phyloP scores from a whole-genome alignment of 257 asterid genomes.

The Thymus quinquecostatus region DNA sequence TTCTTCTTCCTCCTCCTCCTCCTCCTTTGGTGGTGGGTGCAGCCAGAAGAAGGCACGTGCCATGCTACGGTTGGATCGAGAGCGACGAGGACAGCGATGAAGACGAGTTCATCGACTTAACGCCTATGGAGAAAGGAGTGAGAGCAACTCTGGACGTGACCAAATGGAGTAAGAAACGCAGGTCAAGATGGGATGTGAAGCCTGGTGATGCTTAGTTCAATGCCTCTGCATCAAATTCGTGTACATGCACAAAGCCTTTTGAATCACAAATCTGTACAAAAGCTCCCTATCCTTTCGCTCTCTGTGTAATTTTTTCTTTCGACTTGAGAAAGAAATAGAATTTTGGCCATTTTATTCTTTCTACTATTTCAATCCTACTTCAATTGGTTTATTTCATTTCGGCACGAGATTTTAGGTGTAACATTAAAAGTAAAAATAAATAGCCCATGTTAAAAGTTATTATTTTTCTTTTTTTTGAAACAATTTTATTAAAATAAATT shows the following conservation, averaged over 20 bases:
- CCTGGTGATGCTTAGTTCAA: conserved; percentile 29
- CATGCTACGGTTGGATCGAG: conserved; percentile 68
- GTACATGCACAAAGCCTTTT: background rate
- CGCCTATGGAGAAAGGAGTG: conserved; percentile 4
- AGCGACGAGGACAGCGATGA: conserved; percentile 41
- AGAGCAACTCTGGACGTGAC: background rate
- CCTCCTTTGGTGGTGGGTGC: background rate
- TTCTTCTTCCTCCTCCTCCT: background rate
- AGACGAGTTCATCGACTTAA: conserved; percentile 31
- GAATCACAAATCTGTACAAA: too few relatives aligned
- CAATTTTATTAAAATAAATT: too few relatives aligned
- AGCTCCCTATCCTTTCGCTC: too few relatives aligned
- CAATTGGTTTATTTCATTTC: too few relatives aligned
- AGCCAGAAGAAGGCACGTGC: conserved; percentile 29
- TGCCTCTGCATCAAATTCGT: background rate
- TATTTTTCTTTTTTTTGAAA: too few relatives aligned
- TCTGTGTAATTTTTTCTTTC: background rate
- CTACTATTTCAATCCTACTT: too few relatives aligned
- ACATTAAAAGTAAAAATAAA: too few relatives aligned
- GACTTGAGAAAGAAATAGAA: background rate
- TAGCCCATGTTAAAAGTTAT: too few relatives aligned
- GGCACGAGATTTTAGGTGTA: too few relatives aligned
- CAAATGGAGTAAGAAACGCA: conserved; percentile 21
- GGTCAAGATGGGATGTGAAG: conserved; percentile 46
- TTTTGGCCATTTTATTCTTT: too few relatives aligned